Evolutionary conservation across 768 basidiomycete species (phyloP).

Genomic region (Paxillus rubicundulus): DNA sequence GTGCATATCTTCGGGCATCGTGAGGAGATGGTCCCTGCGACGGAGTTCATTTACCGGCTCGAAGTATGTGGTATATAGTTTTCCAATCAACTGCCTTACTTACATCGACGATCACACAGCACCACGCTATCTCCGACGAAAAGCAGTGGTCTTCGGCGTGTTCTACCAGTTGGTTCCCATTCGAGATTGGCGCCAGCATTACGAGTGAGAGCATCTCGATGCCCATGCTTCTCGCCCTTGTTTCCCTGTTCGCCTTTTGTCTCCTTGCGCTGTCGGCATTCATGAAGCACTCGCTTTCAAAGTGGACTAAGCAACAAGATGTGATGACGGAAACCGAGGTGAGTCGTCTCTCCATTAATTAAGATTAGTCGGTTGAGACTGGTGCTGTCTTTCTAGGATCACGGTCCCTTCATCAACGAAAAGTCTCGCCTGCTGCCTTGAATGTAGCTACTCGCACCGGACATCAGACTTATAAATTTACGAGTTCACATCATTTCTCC

Average conservation of each 20-base stretch:
- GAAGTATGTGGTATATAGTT: slow-evolving; percentile 47
- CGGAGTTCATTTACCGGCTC: slow-evolving; percentile 78
- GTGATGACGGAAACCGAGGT: slow-evolving; percentile 13
- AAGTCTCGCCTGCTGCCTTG: slow-evolving; percentile 24
- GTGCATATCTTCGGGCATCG: slow-evolving; percentile 70
- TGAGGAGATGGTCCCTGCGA: slow-evolving; percentile 66
- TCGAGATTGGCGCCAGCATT: slow-evolving; percentile 3
- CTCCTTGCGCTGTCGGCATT: slow-evolving; percentile 14
- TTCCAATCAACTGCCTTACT: background rate
- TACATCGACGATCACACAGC: slow-evolving; percentile 22
- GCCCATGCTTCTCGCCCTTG: background rate
- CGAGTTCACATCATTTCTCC: background rate
- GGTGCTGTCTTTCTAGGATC: background rate
- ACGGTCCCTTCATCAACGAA: slow-evolving; percentile 16
- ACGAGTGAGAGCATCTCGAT: slow-evolving; percentile 1
- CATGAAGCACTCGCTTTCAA: slow-evolving; percentile 8
- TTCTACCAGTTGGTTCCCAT: slow-evolving; percentile 30
- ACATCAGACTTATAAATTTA: background rate
- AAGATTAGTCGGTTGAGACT: background rate
- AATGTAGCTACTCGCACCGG: background rate
- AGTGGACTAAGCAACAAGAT: slow-evolving; percentile 4
- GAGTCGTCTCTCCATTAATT: background rate
- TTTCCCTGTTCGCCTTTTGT: slow-evolving; percentile 13
- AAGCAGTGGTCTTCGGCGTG: slow-evolving; percentile 41
- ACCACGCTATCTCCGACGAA: slow-evolving; percentile 37